phyloP scores from a whole-genome alignment of 2,329 filamentous ascomycete genomes.

The Teratosphaeria zuluensis region DNA sequence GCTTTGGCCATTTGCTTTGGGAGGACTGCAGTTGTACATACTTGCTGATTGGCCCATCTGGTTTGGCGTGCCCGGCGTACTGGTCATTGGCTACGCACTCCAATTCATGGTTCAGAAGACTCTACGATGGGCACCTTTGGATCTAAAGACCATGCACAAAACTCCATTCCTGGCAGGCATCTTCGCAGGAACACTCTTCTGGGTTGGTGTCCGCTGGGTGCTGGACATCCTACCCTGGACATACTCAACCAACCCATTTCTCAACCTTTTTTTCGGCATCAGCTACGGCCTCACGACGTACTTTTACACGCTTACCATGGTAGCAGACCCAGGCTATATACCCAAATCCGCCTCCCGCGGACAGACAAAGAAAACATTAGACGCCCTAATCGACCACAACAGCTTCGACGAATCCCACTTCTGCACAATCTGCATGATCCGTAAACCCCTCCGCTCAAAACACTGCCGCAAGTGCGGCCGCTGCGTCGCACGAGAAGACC shows the following conservation, averaged over 20 bases:
- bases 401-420: slow-evolving; percentile 94
- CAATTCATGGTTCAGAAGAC: slow-evolving; percentile 71
- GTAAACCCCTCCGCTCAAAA: slow-evolving; percentile 86
- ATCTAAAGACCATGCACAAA: slow-evolving; percentile 83
- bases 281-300: slow-evolving; percentile 61
- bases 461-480: slow-evolving; percentile 86
- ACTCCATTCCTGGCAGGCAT: slow-evolving; percentile 92
- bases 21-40: slow-evolving; percentile 62
- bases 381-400: slow-evolving; percentile 73
- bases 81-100: slow-evolving; percentile 57
- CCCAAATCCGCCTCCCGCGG: slow-evolving; percentile 83
- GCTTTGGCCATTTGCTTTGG: slow-evolving; percentile 70
- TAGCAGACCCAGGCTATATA: slow-evolving; percentile 82
- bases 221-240: slow-evolving; percentile 67
- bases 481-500: slow-evolving; percentile 92
- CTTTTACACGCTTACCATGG: slow-evolving; percentile 82
- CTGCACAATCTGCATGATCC: slow-evolving; percentile 88
- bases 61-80: slow-evolving; percentile 61
- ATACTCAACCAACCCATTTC: slow-evolving; percentile 55
- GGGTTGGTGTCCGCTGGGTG: slow-evolving; percentile 68
- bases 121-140: slow-evolving; percentile 70
- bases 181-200: slow-evolving; percentile 78
- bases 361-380: slow-evolving; percentile 80
- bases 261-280: slow-evolving; percentile 65
- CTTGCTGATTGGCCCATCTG: slow-evolving; percentile 66